phyloP scores from a whole-genome alignment of 352 stramenopile species.

The Thraustochytrium sp. region DNA sequence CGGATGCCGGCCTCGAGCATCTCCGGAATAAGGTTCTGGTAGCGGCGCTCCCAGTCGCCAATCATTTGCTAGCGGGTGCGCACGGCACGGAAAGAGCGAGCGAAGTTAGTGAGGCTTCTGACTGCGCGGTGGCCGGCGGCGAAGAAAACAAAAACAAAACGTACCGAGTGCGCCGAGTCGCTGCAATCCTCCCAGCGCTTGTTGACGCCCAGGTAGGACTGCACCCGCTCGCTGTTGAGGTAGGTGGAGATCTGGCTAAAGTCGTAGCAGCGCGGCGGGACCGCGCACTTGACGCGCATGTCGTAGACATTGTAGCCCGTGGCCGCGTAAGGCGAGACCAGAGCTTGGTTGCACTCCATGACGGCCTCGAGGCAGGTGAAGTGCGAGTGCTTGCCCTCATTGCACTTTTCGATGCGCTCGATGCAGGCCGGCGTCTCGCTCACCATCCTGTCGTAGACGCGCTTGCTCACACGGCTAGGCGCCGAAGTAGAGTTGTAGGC shows the following conservation, averaged over 20 bases:
- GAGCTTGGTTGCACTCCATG: slow-evolving; percentile 8
- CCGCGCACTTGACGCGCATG: slow-evolving; percentile 80
- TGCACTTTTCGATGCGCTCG: slow-evolving; percentile 35
- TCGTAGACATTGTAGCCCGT: slow-evolving; percentile 69
- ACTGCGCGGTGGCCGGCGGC: too few relatives aligned
- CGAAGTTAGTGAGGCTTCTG: too few relatives aligned
- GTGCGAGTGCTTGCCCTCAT: neutral
- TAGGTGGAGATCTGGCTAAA: slow-evolving; percentile 74
- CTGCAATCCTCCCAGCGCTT: slow-evolving; percentile 84
- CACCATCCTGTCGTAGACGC: slow-evolving; percentile 64
- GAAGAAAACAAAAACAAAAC: too few relatives aligned
- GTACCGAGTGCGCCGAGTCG: too few relatives aligned
- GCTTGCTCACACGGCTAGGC: slow-evolving; percentile 33
- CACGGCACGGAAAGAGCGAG: too few relatives aligned
- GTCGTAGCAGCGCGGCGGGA: slow-evolving; percentile 86
- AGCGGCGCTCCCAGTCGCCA: slow-evolving; percentile 94
- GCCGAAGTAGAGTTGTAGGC: slow-evolving; percentile 71
- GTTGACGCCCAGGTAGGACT: slow-evolving; percentile 52
- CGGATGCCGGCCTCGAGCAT: slow-evolving; percentile 83
- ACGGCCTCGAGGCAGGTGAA: neutral
- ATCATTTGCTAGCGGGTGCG: slow-evolving; percentile 55
- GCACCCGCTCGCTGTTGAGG: slow-evolving; percentile 61
- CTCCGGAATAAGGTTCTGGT: slow-evolving; percentile 78
- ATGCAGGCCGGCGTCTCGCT: slow-evolving; percentile 43
- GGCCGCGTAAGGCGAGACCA: slow-evolving; percentile 18